Evolutionary conservation across 1,139 yeast species (phyloP), one percentile per base, ranked within the genome.

Genomic region (Entelexis paramagnoliae): DNA sequence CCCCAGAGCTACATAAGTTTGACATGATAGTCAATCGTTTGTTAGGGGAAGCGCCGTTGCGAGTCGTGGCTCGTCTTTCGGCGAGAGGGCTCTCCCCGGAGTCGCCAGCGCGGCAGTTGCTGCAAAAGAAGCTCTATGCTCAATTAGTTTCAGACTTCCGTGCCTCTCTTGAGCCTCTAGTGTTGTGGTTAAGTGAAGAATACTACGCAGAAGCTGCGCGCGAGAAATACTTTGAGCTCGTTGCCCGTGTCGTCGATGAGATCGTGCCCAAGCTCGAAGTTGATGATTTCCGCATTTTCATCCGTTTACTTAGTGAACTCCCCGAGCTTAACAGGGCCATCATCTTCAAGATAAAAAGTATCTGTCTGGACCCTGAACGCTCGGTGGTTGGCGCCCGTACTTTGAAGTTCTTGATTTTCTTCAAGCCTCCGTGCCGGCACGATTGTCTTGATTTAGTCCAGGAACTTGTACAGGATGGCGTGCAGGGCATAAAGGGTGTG

Each of bases 151-250:
- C 77, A 19, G 85, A 83, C 62, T 82, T 89, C 58, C 82, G 84
- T 54, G 74, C 72, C 13, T 72, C 91, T 40, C 75, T 89, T 16
- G 95, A 86, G 56, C 69, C 83, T 38, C 79, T 86, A n/a, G 79
- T 89, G 36, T 88, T 84, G 56, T 93, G 99, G 99, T 71, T 93
- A 51, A 89, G 85, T 62, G 98, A 91, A 66, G 98, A 93, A 66
- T 93, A 96, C 95, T 89, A 80, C 65, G 76, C 80, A 45, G 94
- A 83, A 58, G 44, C 29, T 28, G 26, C 46, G 41, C 13, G 53
- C 13, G 48, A 42, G 35, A 19, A 19, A 9, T 68, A 67, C 22
- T 61, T 63, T 30, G 71, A 73, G 54, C 88, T 95, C 85, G 78
- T 93, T 0, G 74, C 76, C 8, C 78, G 77, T 56, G 77, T 87